Base-by-base conservation (phyloP, 2,329 filamentous ascomycete genomes). In the Xylariales sp. region DNA sequence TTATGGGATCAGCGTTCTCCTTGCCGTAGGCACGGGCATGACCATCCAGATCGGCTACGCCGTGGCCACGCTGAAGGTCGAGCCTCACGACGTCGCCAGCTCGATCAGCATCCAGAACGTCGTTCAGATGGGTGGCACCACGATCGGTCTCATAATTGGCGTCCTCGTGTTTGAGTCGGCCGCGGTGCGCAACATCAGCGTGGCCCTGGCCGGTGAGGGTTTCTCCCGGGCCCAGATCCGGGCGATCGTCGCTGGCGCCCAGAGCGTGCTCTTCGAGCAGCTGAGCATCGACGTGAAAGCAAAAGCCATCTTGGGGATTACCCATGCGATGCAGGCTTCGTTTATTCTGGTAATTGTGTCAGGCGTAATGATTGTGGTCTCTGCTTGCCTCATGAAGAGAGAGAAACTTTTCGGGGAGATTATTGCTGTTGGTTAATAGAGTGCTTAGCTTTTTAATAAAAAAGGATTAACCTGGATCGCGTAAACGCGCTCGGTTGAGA, bases 11-110 rank as follows among this genome's bases (percentile, higher is more conserved):
- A 51, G 44, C 4, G 50, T 68, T 11, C 43, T 74, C 4, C 40
- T 70, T 1, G 69, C 61, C 2, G 45, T 63, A 6, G 67, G 69
- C 1, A 51, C 52, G 2, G 68, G 34, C 18, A 8, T 29, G 16
- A 18, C 34, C 12, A 25, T 29, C 4, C 52, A 57, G 42, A 43
- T 53, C 10, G 52, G 53, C 23, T 60, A 57, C 41, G 44, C 55
- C 5, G 46, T 61, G 3, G 52, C 49, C 15, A 46, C 48, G 2
- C 31, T 57, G 8, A 50, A 45, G 7, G 50, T 47, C 14, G 18
- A 29, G 8, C 33, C 36, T 12, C 15, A 39, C 3, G 42, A 51
- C 21, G 38, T 47, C 4, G 46, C 46, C 33, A 37, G 46, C 32
- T 46, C 41, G 18, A 47, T 56, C 40, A 47, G 20, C 28, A 23